Conservation (phyloP, 2,329 filamentous ascomycete genomes). For the Juglanconis sp. region DNA sequence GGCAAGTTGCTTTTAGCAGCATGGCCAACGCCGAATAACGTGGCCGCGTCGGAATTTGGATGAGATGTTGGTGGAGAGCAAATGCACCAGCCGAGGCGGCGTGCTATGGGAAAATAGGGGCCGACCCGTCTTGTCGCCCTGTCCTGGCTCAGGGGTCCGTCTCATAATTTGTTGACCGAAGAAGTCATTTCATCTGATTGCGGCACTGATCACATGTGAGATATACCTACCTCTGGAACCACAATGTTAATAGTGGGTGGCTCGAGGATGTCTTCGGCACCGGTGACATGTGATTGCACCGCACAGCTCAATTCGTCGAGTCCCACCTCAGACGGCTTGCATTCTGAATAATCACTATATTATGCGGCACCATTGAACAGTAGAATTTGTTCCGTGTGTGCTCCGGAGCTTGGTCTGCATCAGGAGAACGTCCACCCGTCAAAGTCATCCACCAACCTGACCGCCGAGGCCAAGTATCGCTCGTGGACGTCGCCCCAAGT, state of each 20-base stretch:
- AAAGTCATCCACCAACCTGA: constrained; percentile 72
- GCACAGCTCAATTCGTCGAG: too few species aligned
- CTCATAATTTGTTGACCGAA: neutral
- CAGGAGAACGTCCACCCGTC: constrained; percentile 56
- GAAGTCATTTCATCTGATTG: neutral
- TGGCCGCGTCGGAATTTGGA: neutral
- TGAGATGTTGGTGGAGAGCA: neutral
- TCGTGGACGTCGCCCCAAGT: constrained; percentile 72
- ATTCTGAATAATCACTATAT: neutral
- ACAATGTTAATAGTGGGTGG: too few species aligned
- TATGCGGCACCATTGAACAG: neutral
- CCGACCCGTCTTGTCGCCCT: neutral
- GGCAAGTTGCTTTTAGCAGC: neutral
- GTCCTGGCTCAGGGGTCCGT: neutral
- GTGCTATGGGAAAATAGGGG: neutral
- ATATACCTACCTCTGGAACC: too few species aligned
- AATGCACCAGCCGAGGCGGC: neutral
- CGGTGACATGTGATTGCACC: too few species aligned
- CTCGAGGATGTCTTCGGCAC: too few species aligned
- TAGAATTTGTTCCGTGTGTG: too few species aligned
- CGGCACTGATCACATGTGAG: neutral
- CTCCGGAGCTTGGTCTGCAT: neutral
- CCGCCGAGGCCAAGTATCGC: constrained; percentile 64
- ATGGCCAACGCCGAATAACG: neutral
- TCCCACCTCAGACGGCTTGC: neutral